Conservation (phyloP, 352 stramenopile genomes). For the Globisporangium okanoganense region DNA sequence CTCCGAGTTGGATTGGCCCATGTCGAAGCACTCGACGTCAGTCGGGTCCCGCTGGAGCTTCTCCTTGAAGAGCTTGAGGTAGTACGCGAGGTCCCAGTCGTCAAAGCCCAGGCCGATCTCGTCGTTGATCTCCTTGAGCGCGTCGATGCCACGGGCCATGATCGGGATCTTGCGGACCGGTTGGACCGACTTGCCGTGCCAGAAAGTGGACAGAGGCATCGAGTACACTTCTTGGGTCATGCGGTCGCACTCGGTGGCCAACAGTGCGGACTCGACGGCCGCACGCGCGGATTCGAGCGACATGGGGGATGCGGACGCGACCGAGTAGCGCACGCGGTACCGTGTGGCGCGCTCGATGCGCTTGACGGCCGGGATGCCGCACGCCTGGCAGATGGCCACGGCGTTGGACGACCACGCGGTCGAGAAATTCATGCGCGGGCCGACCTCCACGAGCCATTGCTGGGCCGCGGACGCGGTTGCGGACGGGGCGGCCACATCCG, state of each 20-base stretch:
- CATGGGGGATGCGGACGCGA: slow-evolving; percentile 3
- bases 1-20: slow-evolving; percentile 98
- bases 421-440: slow-evolving; percentile 97
- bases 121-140: slow-evolving; percentile 95
- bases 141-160: slow-evolving; percentile 91
- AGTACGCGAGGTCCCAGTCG: slow-evolving; percentile 99
- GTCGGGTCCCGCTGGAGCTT: slow-evolving; percentile 97
- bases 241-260: slow-evolving; percentile 85
- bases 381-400: slow-evolving; percentile 95
- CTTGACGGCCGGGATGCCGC: slow-evolving; percentile 85
- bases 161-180: slow-evolving; percentile 92
- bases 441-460: slow-evolving; percentile 93
- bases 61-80: slow-evolving; percentile 96
- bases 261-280: slow-evolving; percentile 44
- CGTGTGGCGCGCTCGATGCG: slow-evolving; percentile 94
- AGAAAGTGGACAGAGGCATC: slow-evolving; percentile 89
- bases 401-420: slow-evolving; percentile 98
- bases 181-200: slow-evolving; percentile 74
- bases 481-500: slow-evolving; percentile 4
- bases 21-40: slow-evolving; percentile 99
- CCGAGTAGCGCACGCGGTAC: slow-evolving; percentile 80
- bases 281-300: slow-evolving; percentile 34
- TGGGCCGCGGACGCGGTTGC: slow-evolving; percentile 17
- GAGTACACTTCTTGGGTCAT: slow-evolving; percentile 99
- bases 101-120: slow-evolving; percentile 97